Base-by-base conservation (phyloP, 257 asterid species). In the Gentiana dahurica region DNA sequence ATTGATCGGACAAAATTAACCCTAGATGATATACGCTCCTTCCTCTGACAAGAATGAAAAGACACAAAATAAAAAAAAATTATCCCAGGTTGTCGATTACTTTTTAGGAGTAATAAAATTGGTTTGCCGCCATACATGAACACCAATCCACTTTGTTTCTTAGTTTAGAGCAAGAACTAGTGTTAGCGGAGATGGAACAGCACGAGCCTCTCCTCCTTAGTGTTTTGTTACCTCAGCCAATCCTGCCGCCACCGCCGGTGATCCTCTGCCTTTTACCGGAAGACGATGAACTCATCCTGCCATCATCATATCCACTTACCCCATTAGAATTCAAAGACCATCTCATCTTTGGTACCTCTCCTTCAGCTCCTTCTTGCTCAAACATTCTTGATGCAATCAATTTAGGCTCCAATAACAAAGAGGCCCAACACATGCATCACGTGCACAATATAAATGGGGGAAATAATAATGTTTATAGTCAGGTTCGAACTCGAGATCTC, bases 271-370 rank as follows among this genome's bases (percentile, higher is more conserved):
- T 87, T 11, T 55, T 82, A 11, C 95, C 88, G 5, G 96, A 82
- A 65, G 38, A 82, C 62, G 46, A 66, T 43, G 95, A 78, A 74
- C 68, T 88, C 66, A 65, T 84, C 49, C 64, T 82, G 52, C 79
- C 83, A 0, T 48, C 63, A 32, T 56, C 79, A 0, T 10, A 37
- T 46, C 76, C 86, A 53, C 7, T 75, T 62, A 79, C 95, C 58
- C 94, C 94, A 3, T 70, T 86, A 8, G 95, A 81, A 59, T 61
- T 88, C 71, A 88, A 88, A 50, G 94, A 85, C 61, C 79, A 71
- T n/a, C 71, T 88, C 36, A 85, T 85, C 9, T 85, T 88, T 49
- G 96, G 96, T 36, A 60, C 87, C 67, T 65, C 88, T 32, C 54
- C 70, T 32, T 12, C 77, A 63, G 63, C 84, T 9, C 54, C 89